Percentiles rank a stretch among this genome's conserved stretches.
Evolutionary conservation across 2,329 filamentous ascomycete species (phyloP).

Genomic region (Didymella keratinophila): DNA sequence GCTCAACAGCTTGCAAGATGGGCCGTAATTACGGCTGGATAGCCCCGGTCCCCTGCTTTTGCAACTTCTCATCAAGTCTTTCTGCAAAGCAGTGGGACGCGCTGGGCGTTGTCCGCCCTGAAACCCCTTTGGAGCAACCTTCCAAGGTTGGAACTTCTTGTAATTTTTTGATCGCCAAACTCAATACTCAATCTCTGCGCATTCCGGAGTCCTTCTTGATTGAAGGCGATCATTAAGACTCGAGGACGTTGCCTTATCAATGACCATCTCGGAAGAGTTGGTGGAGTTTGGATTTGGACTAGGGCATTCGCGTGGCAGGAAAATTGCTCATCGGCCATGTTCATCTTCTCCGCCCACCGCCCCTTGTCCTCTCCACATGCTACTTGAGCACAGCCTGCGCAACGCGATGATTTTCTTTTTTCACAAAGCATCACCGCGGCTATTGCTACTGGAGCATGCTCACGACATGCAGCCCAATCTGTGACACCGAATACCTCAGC

Average conservation of each 20-base stretch:
- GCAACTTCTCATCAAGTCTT: too few relatives aligned
- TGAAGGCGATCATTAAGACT: background rate
- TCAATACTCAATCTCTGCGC: background rate
- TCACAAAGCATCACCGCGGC: background rate
- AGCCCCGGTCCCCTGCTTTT: too few relatives aligned
- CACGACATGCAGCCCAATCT: background rate
- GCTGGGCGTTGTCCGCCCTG: background rate
- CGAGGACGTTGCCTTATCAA: background rate
- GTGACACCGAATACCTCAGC: background rate
- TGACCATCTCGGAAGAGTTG: background rate
- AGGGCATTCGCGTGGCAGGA: background rate
- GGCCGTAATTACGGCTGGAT: too few relatives aligned
- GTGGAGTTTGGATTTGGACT: background rate
- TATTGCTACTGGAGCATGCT: background rate
- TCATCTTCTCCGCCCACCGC: background rate
- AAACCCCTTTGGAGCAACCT: background rate
- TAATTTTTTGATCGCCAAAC: background rate
- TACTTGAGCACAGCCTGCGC: background rate
- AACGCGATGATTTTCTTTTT: background rate
- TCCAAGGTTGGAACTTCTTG: too few relatives aligned
- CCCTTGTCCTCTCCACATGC: background rate
- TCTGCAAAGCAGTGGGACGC: background rate
- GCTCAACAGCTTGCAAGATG: too few relatives aligned
- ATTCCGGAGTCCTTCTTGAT: background rate
- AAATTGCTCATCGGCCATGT: background rate